These are phyloP conservation scores for Austroboletus rostrupii DNA, from an alignment of 1,284 basidiomycete genomes.

Conservation along the genomic window DNA sequence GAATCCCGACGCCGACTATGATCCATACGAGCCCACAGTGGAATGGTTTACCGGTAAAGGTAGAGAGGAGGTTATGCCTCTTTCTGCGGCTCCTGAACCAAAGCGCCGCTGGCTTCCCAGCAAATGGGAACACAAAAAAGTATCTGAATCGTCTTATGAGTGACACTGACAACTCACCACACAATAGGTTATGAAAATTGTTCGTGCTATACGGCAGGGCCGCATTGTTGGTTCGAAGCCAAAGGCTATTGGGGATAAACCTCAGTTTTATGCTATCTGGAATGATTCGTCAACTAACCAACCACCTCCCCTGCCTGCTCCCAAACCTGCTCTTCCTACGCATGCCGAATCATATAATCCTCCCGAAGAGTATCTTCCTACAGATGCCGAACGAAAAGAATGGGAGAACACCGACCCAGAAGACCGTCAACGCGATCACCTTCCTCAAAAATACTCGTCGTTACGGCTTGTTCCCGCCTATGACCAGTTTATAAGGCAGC, in stretches of 20 bases:
- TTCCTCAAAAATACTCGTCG: slow-evolving; percentile 84
- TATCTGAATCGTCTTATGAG: slow-evolving; percentile 27
- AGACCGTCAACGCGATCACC: slow-evolving; percentile 87
- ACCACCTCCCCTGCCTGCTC: slow-evolving; percentile 85
- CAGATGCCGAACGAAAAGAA: slow-evolving; percentile 76
- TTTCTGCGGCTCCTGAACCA: slow-evolving; percentile 89
- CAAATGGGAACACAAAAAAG: slow-evolving; percentile 99
- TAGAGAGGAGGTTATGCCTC: slow-evolving; percentile 90
- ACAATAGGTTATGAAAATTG: slow-evolving; percentile 95
- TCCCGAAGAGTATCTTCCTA: slow-evolving; percentile 95
- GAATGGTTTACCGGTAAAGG: slow-evolving; percentile 99
- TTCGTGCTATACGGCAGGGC: slow-evolving; percentile 95
- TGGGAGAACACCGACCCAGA: slow-evolving; percentile 88
- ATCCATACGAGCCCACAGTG: slow-evolving; percentile 89
- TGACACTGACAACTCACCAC: slow-evolving; percentile 8
- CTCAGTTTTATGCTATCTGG: slow-evolving; percentile 90
- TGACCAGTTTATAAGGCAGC: slow-evolving; percentile 88
- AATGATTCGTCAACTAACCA: slow-evolving; percentile 64
- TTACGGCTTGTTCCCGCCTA: slow-evolving; percentile 92
- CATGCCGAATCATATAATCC: slow-evolving; percentile 98
- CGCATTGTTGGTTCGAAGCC: slow-evolving; percentile 91
- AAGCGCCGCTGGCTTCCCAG: slow-evolving; percentile 96
- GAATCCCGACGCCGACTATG: slow-evolving; percentile 85
- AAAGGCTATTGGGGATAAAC: slow-evolving; percentile 64
- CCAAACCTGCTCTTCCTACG: slow-evolving; percentile 85